Evolutionary conservation across 805 yeast species (phyloP).

Genomic region (Saccharomycopsis fibuligera): DNA sequence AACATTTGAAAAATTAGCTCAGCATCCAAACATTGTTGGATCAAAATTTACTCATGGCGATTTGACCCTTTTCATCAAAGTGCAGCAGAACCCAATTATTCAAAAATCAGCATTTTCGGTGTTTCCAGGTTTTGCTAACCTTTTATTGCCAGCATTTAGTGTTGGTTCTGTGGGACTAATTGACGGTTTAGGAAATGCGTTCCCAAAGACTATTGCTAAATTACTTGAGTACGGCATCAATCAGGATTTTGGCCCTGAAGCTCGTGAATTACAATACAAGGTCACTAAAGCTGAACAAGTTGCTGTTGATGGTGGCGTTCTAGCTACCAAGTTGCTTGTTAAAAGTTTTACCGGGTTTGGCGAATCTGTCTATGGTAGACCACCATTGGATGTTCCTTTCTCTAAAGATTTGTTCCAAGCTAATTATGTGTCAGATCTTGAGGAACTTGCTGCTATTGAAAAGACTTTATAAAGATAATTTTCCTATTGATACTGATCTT

Average conservation of each 20-base stretch:
- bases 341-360: constrained; percentile 25
- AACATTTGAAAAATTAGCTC: constrained; percentile 25
- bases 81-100: constrained; percentile 39
- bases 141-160: constrained; percentile 40
- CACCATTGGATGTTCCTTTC: constrained; percentile 26
- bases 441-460: constrained; percentile 22
- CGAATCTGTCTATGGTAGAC: constrained; percentile 28
- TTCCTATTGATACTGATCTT: neutral
- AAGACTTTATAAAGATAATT: constrained; percentile 10
- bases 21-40: constrained; percentile 34
- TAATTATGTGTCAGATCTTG: constrained; percentile 22
- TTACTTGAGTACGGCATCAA: constrained; percentile 32
- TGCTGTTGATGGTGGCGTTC: constrained; percentile 29
- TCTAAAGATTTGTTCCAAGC: constrained; percentile 11
- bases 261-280: constrained; percentile 36
- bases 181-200: constrained; percentile 46
- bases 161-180: constrained; percentile 43
- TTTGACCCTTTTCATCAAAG: constrained; percentile 39
- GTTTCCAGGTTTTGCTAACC: constrained; percentile 49
- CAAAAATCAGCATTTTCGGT: constrained; percentile 35
- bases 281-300: constrained; percentile 35
- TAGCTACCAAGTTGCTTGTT: constrained; percentile 29
- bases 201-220: constrained; percentile 40
- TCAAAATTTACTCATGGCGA: constrained; percentile 43
- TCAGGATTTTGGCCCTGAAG: constrained; percentile 35